Conservation (phyloP, 176 grass and related monocot genomes). For the Eleusine coracana region DNA sequence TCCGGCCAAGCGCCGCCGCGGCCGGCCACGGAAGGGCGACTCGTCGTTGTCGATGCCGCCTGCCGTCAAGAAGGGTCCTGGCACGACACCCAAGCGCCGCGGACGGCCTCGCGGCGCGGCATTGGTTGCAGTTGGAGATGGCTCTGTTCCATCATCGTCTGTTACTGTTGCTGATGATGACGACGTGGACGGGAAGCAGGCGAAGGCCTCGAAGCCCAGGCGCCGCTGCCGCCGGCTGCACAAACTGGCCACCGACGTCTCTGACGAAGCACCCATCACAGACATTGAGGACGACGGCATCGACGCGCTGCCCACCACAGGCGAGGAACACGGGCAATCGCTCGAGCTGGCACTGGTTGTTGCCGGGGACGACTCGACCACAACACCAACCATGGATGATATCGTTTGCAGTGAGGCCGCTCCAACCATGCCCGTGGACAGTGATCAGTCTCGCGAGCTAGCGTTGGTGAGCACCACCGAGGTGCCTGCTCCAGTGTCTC, state of each 20-base stretch:
- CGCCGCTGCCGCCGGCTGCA: not conserved
- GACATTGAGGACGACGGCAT: not conserved
- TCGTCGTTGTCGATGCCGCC: not conserved
- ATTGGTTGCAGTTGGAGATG: not conserved
- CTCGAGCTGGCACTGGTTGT: not conserved
- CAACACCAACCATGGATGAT: not conserved
- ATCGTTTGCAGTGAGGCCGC: not conserved
- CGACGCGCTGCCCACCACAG: not conserved
- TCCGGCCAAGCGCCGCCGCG: slow-evolving; percentile 24
- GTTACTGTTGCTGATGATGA: not conserved
- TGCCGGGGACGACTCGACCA: not conserved
- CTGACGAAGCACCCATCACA: not conserved
- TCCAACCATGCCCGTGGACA: not conserved
- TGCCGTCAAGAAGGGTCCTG: not conserved
- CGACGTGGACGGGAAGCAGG: not conserved
- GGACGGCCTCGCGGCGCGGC: not conserved
- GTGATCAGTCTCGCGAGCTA: not conserved
- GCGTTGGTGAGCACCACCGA: not conserved
- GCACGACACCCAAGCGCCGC: not conserved
- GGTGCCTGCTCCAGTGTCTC: not conserved
- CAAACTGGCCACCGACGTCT: not conserved
- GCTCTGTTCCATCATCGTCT: not conserved
- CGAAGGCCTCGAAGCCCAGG: not conserved
- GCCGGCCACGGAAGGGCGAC: slow-evolving; percentile 27
- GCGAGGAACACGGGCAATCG: slow-evolving; percentile 8